These are phyloP conservation scores for Coemansia reversa DNA, from an alignment of 192 early-diverging fungal genomes.

Conservation along the genomic window DNA sequence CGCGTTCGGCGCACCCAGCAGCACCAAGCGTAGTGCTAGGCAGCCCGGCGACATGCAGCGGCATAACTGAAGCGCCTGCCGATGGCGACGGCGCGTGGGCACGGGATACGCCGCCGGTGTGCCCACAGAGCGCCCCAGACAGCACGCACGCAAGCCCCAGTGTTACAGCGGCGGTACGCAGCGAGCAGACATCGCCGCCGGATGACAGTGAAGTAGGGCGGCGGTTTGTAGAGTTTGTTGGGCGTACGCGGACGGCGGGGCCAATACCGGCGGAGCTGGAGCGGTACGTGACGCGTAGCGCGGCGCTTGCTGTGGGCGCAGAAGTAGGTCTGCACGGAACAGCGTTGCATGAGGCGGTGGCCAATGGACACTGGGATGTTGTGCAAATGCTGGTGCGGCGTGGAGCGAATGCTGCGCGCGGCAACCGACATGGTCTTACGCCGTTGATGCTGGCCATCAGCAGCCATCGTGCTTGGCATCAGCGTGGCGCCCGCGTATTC, in stretches of 20 bases:
- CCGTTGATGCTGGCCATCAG: conserved; percentile 42
- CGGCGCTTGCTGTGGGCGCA: conserved; percentile 13
- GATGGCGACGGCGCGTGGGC: not conserved
- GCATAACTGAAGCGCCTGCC: conserved; percentile 7
- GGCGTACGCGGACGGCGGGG: conserved; percentile 4
- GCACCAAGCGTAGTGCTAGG: not conserved
- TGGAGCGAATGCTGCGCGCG: conserved; percentile 17
- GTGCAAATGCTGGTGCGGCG: conserved; percentile 36
- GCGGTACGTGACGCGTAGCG: conserved; percentile 12
- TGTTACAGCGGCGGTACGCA: not conserved
- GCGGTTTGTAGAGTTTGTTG: conserved; percentile 9
- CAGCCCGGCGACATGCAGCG: not conserved
- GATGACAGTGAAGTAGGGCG: not conserved
- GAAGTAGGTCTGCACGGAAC: conserved; percentile 11
- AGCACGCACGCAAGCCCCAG: not conserved
- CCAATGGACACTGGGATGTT: conserved; percentile 35
- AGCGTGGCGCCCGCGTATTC: conserved; percentile 19
- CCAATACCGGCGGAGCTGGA: conserved; percentile 17
- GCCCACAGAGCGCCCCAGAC: not conserved
- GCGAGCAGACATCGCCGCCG: not conserved
- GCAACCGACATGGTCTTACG: conserved; percentile 31
- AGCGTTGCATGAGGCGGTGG: conserved; percentile 31
- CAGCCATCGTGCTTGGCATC: conserved; percentile 15
- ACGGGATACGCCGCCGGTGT: conserved; percentile 5
- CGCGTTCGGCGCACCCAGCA: not conserved